These are phyloP conservation scores for Bruguiera sexangula DNA, from an alignment of 345 rosid genomes.

Conservation along the genomic window DNA sequence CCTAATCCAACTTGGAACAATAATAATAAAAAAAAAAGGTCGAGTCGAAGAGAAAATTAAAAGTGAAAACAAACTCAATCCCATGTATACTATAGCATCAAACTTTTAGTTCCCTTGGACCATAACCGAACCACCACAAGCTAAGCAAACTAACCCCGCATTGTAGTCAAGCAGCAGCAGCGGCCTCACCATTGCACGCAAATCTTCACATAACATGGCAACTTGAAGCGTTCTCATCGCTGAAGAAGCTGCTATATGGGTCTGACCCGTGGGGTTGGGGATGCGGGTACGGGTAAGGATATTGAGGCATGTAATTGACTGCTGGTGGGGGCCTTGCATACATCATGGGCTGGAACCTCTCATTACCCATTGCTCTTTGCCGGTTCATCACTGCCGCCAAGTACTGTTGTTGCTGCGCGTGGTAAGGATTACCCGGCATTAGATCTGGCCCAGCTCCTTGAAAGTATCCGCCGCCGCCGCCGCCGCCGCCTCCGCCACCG, in stretches of 20 bases:
- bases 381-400: constrained; percentile 84
- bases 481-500: constrained; percentile 16
- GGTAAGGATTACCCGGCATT: constrained; percentile 70
- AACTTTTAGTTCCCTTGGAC: constrained; percentile 15
- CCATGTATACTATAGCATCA: constrained; percentile 51
- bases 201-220: constrained; percentile 77
- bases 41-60: neutral
- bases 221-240: constrained; percentile 85
- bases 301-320: constrained; percentile 71
- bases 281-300: constrained; percentile 45
- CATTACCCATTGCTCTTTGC: constrained; percentile 76
- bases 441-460: constrained; percentile 61
- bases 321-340: constrained; percentile 85
- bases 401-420: constrained; percentile 43
- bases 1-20: constrained; percentile 41
- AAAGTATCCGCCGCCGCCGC: constrained; percentile 37
- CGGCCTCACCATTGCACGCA: too few species aligned
- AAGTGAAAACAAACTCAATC: constrained; percentile 34
- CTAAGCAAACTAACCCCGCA: constrained; percentile 18
- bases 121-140: constrained; percentile 10
- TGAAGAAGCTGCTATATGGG: constrained; percentile 60
- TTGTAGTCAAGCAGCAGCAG: neutral
- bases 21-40: neutral
- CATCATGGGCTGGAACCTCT: constrained; percentile 91
- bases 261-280: constrained; percentile 33